A percentile compares a stretch with the other conserved stretches of the same genome.
These are phyloP conservation scores for Nasturtium officinale DNA, from an alignment of 345 rosid genomes.

Conservation along the genomic window DNA sequence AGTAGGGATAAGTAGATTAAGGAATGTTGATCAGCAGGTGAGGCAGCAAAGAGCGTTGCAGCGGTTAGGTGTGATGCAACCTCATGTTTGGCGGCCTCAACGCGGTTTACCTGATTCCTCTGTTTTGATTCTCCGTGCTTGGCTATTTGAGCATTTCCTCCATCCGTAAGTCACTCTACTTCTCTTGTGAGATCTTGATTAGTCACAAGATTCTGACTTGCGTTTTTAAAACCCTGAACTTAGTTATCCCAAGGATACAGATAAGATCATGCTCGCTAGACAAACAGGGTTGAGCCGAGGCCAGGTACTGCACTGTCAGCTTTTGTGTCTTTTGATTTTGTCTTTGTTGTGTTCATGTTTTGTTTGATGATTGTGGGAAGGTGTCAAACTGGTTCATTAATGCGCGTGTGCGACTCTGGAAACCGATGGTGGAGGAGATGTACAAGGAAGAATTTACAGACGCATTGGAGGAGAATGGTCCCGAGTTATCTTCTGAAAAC, in stretches of 20 bases:
- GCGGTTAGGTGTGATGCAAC: constrained; percentile 85
- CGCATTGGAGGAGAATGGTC: constrained; percentile 57
- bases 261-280: constrained; percentile 95
- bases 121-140: constrained; percentile 90
- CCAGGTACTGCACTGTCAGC: constrained; percentile 58
- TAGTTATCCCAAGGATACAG: constrained; percentile 98
- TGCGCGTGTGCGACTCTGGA: constrained; percentile 98
- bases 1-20: constrained; percentile 76
- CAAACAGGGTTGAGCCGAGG: constrained; percentile 96
- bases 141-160: constrained; percentile 99
- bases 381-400: constrained; percentile 99
- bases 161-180: constrained; percentile 68
- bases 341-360: not conserved
- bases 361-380: constrained; percentile 40
- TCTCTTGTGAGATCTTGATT: not conserved
- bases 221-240: not conserved
- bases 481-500: constrained; percentile 75
- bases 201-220: not conserved
- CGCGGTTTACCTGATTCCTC: constrained; percentile 95
- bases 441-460: constrained; percentile 94
- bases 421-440: constrained; percentile 99
- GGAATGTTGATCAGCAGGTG: constrained; percentile 92
- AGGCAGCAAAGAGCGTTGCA: constrained; percentile 93
- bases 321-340: not conserved
- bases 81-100: constrained; percentile 94